These are phyloP conservation scores for Neurospora sp. DNA, from an alignment of 495 filamentous ascomycete genomes.

Conservation along the genomic window DNA sequence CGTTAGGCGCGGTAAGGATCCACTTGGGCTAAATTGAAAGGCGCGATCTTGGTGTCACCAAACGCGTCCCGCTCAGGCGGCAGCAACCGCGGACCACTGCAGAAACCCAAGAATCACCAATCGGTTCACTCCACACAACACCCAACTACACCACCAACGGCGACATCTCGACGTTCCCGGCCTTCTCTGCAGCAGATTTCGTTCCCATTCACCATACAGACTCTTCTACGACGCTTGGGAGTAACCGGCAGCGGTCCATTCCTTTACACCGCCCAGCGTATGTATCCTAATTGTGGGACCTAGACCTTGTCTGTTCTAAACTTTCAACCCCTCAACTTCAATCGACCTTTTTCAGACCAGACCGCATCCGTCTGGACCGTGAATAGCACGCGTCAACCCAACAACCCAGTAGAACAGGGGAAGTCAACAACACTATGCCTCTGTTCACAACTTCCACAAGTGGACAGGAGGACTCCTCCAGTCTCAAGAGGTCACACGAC, in stretches of 20 bases:
- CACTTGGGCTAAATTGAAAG: conserved; percentile 1
- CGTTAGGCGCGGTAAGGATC: neutral
- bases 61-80: neutral
- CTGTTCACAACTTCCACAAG: conserved; percentile 27
- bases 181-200: neutral
- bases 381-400: neutral
- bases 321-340: neutral
- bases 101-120: neutral
- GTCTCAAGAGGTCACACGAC: conserved; percentile 26
- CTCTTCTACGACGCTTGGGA: neutral
- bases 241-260: neutral
- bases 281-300: neutral
- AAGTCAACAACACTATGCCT: conserved; percentile 22
- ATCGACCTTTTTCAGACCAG: neutral
- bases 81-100: neutral
- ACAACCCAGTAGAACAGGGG: neutral
- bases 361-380: neutral
- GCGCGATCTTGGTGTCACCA: conserved; percentile 5
- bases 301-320: neutral
- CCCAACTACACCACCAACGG: neutral
- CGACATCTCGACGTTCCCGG: neutral
- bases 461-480: conserved; percentile 21
- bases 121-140: neutral
- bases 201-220: neutral
- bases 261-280: neutral